Conservation (phyloP, 2,329 filamentous ascomycete genomes). For the Colletotrichum aenigma region DNA sequence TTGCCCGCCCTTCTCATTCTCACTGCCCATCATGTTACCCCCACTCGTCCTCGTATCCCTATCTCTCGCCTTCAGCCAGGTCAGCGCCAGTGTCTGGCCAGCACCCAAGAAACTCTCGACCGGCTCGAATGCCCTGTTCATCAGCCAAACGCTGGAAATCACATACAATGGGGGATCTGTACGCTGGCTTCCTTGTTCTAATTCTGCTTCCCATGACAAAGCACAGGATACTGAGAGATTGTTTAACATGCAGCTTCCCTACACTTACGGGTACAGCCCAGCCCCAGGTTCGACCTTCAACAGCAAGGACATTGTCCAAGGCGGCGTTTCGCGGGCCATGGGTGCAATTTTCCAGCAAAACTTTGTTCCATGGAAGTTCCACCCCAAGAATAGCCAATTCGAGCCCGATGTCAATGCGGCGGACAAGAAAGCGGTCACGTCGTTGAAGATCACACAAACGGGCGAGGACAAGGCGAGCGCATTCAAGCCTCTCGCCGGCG, state of each 20-base stretch:
- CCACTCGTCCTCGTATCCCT: conserved; percentile 39
- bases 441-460: conserved; percentile 68
- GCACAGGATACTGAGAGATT: conserved; percentile 36
- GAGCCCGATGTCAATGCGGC: conserved; percentile 59
- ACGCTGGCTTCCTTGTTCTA: conserved; percentile 46
- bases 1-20: background rate
- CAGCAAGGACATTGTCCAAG: conserved; percentile 59
- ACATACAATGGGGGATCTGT: conserved; percentile 64
- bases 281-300: conserved; percentile 40
- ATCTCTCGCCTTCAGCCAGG: conserved; percentile 44
- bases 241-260: conserved; percentile 48
- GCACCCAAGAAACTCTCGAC: conserved; percentile 54
- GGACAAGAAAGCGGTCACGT: conserved; percentile 55
- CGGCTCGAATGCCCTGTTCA: conserved; percentile 58
- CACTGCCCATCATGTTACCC: conserved; percentile 28
- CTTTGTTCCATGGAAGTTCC: conserved; percentile 81
- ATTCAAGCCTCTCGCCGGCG: conserved; percentile 64
- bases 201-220: conserved; percentile 20
- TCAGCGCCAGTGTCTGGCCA: conserved; percentile 60
- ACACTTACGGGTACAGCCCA: conserved; percentile 49
- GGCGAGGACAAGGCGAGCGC: conserved; percentile 55
- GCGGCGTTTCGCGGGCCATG: conserved; percentile 63
- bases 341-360: conserved; percentile 69
- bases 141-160: conserved; percentile 54
- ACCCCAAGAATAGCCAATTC: conserved; percentile 65